These are phyloP conservation scores for Blastobotrys illinoisensis DNA, from an alignment of 1,139 yeast genomes.

Conservation along the genomic window DNA sequence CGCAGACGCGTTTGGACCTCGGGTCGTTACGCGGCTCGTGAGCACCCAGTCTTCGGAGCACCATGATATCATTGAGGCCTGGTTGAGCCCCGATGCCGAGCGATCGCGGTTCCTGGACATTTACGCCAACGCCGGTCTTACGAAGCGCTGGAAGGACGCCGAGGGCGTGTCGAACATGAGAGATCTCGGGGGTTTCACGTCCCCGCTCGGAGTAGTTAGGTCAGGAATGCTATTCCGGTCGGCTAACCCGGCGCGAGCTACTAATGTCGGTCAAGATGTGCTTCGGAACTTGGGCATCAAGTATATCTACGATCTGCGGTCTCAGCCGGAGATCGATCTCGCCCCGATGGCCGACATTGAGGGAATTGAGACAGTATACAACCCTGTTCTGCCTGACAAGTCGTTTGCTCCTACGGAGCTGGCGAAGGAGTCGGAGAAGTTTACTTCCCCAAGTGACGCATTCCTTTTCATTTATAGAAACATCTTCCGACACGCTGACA, in stretches of 20 bases:
- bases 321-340: constrained; percentile 50
- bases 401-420: constrained; percentile 64
- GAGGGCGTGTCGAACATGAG: constrained; percentile 71
- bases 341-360: constrained; percentile 39
- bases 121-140: constrained; percentile 35
- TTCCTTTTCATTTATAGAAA: constrained; percentile 58
- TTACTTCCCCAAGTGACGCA: constrained; percentile 58
- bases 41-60: not conserved
- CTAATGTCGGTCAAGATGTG: constrained; percentile 38
- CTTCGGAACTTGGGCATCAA: constrained; percentile 44
- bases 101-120: constrained; percentile 46
- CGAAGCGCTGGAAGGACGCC: constrained; percentile 53
- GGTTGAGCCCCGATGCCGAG: constrained; percentile 48
- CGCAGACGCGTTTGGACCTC: not conserved
- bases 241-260: constrained; percentile 52
- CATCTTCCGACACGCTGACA: constrained; percentile 47
- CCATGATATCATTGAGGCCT: constrained; percentile 42
- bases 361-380: constrained; percentile 48
- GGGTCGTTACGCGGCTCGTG: constrained; percentile 2
- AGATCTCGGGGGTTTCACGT: constrained; percentile 74
- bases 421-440: constrained; percentile 50
- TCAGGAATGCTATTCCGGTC: constrained; percentile 56
- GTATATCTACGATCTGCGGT: constrained; percentile 63
- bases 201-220: constrained; percentile 40
- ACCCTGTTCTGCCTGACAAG: constrained; percentile 52